A percentile compares a stretch with the other conserved stretches of the same genome.
Evolutionary conservation across 768 basidiomycete species (phyloP).

Genomic region (Tulasnella sp.): DNA sequence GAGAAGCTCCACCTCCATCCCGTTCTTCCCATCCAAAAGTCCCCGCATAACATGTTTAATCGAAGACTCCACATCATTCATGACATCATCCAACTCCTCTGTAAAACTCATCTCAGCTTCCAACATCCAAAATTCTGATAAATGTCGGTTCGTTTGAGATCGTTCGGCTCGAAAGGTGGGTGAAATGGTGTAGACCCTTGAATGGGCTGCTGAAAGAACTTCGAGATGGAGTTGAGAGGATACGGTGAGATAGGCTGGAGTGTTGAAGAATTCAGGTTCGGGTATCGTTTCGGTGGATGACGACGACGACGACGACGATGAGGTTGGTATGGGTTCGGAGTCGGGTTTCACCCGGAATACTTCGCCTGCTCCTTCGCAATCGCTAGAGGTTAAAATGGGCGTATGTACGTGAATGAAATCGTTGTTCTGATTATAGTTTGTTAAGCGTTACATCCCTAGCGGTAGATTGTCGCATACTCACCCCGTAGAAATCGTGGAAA

Average conservation of each 20-base stretch:
- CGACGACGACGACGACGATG: slow-evolving; percentile 14
- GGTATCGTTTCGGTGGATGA: slow-evolving; percentile 17
- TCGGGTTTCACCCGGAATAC: slow-evolving; percentile 48
- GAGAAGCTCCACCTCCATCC: slow-evolving; percentile 11
- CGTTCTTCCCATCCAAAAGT: slow-evolving; percentile 15
- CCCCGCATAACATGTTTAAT: slow-evolving; percentile 31
- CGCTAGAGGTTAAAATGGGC: slow-evolving; percentile 78
- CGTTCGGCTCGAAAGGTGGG: slow-evolving; percentile 93
- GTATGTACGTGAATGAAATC: slow-evolving; percentile 71
- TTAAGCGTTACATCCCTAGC: background rate
- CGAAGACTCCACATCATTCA: slow-evolving; percentile 43
- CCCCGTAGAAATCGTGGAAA: slow-evolving; percentile 61
- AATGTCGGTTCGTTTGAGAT: slow-evolving; percentile 76
- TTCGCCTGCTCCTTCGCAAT: slow-evolving; percentile 95
- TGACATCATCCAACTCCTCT: slow-evolving; percentile 37
- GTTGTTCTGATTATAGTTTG: slow-evolving; percentile 38
- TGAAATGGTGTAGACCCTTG: slow-evolving; percentile 81
- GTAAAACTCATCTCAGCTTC: slow-evolving; percentile 81
- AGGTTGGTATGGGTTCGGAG: background rate
- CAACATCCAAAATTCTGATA: slow-evolving; percentile 98
- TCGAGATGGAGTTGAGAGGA: slow-evolving; percentile 95
- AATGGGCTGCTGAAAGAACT: slow-evolving; percentile 59
- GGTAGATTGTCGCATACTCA: slow-evolving; percentile 27
- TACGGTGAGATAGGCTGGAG: slow-evolving; percentile 76
- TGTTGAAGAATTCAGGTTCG: slow-evolving; percentile 52